Percentiles rank a stretch among this genome's conserved stretches.
Evolutionary conservation across 371 early-diverging fungal species (phyloP).

Genomic region (Rhizopus stolonifer): DNA sequence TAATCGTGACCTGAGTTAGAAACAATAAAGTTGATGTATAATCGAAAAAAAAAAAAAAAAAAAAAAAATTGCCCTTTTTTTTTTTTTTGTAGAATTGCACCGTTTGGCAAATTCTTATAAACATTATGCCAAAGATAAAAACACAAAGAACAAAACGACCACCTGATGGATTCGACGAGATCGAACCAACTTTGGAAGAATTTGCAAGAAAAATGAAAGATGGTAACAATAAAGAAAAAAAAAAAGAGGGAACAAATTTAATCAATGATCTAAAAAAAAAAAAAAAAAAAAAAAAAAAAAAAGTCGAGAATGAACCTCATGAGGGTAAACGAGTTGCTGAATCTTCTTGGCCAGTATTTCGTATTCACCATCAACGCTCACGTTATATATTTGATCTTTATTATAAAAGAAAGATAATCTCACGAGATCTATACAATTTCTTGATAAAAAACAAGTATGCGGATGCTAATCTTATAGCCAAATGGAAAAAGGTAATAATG

Average conservation of each 20-base stretch:
- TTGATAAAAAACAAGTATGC: slow-evolving; percentile 89
- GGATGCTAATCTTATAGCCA: slow-evolving; percentile 94
- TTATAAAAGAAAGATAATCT: slow-evolving; percentile 93
- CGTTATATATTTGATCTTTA: slow-evolving; percentile 95
- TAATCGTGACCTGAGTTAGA: too few species aligned
- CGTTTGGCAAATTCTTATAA: too few species aligned
- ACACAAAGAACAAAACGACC: slow-evolving; percentile 78
- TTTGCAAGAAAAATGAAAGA: slow-evolving; percentile 95
- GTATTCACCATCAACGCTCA: slow-evolving; percentile 96
- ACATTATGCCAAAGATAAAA: slow-evolving; percentile 87
- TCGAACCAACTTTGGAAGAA: slow-evolving; percentile 92
- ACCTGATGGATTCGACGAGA: slow-evolving; percentile 95
- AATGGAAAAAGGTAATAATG: slow-evolving; percentile 95
- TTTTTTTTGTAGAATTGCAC: too few species aligned
- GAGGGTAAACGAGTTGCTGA: slow-evolving; percentile 95
- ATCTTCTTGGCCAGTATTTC: slow-evolving; percentile 94
- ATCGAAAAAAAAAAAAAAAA: too few species aligned
- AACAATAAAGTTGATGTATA: too few species aligned
- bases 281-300: too few species aligned
- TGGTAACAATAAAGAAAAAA: too few species aligned
- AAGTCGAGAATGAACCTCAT: slow-evolving; percentile 94
- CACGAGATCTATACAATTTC: slow-evolving; percentile 90
- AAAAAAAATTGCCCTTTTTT: too few species aligned
- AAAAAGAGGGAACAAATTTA: background rate
- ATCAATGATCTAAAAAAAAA: too few species aligned